Evolutionary conservation across 1,284 basidiomycete genomes (phyloP), one percentile per base, ranked within the genome.

Genomic region (Neolentinus lepideus): DNA sequence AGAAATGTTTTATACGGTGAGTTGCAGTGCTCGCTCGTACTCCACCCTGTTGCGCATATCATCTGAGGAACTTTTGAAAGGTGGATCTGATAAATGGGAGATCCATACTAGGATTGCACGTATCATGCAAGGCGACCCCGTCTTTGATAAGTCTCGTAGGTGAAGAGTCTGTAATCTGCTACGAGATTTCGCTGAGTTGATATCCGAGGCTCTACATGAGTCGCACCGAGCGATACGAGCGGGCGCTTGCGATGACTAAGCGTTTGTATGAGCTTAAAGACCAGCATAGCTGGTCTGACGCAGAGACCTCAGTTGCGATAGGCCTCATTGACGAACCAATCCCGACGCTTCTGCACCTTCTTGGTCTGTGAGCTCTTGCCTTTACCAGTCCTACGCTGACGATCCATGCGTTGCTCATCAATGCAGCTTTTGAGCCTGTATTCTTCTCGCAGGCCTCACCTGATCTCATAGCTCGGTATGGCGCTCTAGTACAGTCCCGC

Each of bases 341-440:
- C 12, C 77, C 84, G 0, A 74, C 84, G 27, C 57, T 61, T 29
- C 65, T 85, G n/a, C 85, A 88, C 60, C 71, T 76, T 54, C 56
- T 78, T 9, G 84, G 85, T 84, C 58, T n/a, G 77, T 66, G 4
- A 21, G 27, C 55, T 24, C 14, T 36, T 19, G 48, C 11, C 35
- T 21, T 48, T 47, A 19, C 27, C 12, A 48, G 21, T 31, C 2
- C n/a, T 25, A 54, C 36, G 54, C 57, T 57, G 51, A 24, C 54
- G 16, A n/a, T 27, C 35, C 56, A 29, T 25, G 36, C 36, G 14
- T 50, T 57, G 2, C 61, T 56, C 52, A 36, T 55, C 16, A 55
- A 8, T 26, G n/a, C 12, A 82, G 86, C 84, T 0, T 89, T 88
- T 61, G 77, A 83, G 57, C 86, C 87, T 1, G 81, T 90, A 21